Evolutionary conservation across 768 basidiomycete genomes (phyloP).

Genomic region (Boletus eberwhitei): DNA sequence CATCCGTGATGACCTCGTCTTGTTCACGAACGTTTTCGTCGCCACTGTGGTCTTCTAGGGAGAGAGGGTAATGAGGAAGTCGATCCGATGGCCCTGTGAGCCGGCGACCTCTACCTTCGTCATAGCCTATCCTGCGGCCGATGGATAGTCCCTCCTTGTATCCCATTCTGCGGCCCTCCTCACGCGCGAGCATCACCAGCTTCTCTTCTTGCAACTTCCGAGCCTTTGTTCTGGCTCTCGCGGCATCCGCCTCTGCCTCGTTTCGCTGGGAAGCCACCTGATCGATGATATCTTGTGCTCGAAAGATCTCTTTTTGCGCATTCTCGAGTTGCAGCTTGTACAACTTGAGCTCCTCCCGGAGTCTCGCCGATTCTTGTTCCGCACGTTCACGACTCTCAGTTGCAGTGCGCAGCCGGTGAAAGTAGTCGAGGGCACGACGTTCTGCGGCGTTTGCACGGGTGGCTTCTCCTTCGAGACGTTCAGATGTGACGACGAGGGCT

Average conservation of each 20-base stretch:
- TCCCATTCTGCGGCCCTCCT: slow-evolving; percentile 42
- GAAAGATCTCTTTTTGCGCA: slow-evolving; percentile 43
- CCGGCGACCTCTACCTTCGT: slow-evolving; percentile 26
- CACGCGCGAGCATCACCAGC: slow-evolving; percentile 38
- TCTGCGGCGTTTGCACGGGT: slow-evolving; percentile 44
- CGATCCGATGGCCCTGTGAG: slow-evolving; percentile 7
- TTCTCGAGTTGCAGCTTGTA: slow-evolving; percentile 46
- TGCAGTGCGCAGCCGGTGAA: slow-evolving; percentile 38
- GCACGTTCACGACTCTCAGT: slow-evolving; percentile 38
- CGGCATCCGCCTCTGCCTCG: slow-evolving; percentile 45
- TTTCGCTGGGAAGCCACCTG: slow-evolving; percentile 40
- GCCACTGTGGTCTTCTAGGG: slow-evolving; percentile 11
- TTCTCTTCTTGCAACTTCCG: slow-evolving; percentile 42
- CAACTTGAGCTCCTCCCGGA: slow-evolving; percentile 41
- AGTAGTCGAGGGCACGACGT: slow-evolving; percentile 45
- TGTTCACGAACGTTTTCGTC: slow-evolving; percentile 13
- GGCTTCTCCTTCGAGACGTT: slow-evolving; percentile 41
- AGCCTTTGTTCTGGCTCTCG: slow-evolving; percentile 43
- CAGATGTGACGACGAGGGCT: slow-evolving; percentile 21
- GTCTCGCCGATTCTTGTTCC: slow-evolving; percentile 37
- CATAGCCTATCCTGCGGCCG: slow-evolving; percentile 29
- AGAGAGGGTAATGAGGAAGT: slow-evolving; percentile 9
- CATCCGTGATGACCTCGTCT: slow-evolving; percentile 15
- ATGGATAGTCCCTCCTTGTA: slow-evolving; percentile 40
- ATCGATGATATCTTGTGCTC: slow-evolving; percentile 42